Evolutionary conservation across 495 filamentous ascomycete species (phyloP), one percentile per base, ranked within the genome.

Genomic region (Echria macrotheca): DNA sequence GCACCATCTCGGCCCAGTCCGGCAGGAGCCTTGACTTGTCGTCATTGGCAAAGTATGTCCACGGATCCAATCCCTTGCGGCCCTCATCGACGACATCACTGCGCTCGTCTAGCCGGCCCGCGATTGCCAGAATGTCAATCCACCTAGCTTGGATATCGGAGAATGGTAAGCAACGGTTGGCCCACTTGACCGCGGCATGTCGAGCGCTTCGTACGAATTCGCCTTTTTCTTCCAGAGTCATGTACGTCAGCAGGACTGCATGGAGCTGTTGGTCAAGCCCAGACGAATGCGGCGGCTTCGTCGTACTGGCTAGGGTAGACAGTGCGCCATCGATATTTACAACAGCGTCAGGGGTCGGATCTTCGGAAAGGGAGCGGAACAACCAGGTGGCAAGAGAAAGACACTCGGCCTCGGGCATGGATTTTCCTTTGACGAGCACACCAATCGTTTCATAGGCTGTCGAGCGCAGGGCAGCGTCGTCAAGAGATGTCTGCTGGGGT

Each of bases 41-140:
- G 1, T 63, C 56, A 23, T 65, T 65, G 49, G 53, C 69, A 45
- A 62, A 69, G 43, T 69, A 72, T 40, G 61, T 74, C 76, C 72
- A 77, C 1, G 69, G 74, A 51, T 76, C 84, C 1, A 95, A 76
- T 2, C 93, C 93, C 63, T 91, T 90, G 49, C 79, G 85, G 2
- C 87, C 93, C 67, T 98, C 91, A 62, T 97, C 93, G 0, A 87
- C 64, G 0, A 95, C 81, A 58, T 96, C 91, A 32, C 83, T 84
- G 39, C 85, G 77, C 57, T 88, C 83, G 26, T 74, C 71, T 4
- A 71, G 68, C 1, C 76, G 76, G 15, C 74, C 74, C 28, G 83
- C 79, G 33, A 94, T 65, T 32, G 89, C 89, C 52, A 96, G 74
- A 24, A 96, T 72, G 66, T 95, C 78, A 39, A 94, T 85, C 89